Evolutionary conservation across 768 basidiomycete genomes (phyloP).

Genomic region (Mycena galericulata): DNA sequence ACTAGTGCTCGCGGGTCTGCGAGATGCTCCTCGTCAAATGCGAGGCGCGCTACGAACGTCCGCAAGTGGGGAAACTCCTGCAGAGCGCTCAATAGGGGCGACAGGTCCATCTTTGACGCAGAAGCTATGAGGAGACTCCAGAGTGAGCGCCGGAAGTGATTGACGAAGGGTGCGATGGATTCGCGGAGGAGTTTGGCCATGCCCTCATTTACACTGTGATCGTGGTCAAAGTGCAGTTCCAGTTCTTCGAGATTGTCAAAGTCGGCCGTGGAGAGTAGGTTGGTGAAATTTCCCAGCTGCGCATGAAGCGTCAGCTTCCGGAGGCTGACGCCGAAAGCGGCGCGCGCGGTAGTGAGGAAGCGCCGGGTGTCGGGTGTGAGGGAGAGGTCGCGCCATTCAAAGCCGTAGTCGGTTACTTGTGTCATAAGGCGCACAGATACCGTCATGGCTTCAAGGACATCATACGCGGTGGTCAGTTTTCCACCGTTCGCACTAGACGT

Average conservation of each 20-base stretch:
- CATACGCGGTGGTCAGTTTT: conserved; percentile 27
- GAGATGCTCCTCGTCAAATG: conserved; percentile 23
- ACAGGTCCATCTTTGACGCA: conserved; percentile 45
- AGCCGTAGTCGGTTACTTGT: conserved; percentile 47
- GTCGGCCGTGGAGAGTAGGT: conserved; percentile 42
- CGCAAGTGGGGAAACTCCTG: conserved; percentile 37
- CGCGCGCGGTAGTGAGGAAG: conserved; percentile 45
- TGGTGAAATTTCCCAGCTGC: conserved; percentile 36
- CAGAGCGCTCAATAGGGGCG: conserved; percentile 47
- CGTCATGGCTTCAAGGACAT: conserved; percentile 46
- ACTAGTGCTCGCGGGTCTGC: conserved; percentile 21
- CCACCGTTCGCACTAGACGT: conserved; percentile 17
- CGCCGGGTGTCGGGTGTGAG: conserved; percentile 43
- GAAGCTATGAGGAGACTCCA: conserved; percentile 49
- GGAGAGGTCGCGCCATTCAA: conserved; percentile 54
- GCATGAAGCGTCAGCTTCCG: conserved; percentile 49
- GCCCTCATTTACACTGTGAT: background rate
- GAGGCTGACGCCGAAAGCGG: conserved; percentile 45
- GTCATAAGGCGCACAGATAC: conserved; percentile 49
- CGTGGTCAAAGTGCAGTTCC: conserved; percentile 50
- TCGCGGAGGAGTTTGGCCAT: conserved; percentile 36
- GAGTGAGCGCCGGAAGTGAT: conserved; percentile 41
- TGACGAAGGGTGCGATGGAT: conserved; percentile 48
- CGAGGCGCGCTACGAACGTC: conserved; percentile 10
- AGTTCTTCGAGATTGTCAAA: conserved; percentile 49